These are phyloP conservation scores for Tritrichomonas foetus DNA, from an alignment of 208 protist genomes.

Conservation along the genomic window DNA sequence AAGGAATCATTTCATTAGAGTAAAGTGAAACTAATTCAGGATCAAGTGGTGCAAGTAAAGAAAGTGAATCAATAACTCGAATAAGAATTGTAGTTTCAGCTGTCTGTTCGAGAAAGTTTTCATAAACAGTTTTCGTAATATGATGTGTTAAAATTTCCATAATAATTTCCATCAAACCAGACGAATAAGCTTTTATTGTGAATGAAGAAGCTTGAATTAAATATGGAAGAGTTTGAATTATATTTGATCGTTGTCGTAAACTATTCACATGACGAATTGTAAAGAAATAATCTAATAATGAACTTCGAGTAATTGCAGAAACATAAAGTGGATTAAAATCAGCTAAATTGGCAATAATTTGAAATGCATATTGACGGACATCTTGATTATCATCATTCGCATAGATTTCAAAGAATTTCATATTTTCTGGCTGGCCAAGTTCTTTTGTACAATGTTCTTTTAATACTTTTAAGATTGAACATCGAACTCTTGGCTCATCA, in stretches of 20 bases:
- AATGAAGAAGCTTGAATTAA: neutral
- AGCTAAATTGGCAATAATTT: neutral
- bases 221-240: neutral
- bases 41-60: neutral
- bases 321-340: neutral
- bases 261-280: neutral
- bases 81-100: neutral
- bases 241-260: neutral
- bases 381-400: neutral
- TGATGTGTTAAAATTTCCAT: neutral
- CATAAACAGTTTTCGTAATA: too few species aligned
- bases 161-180: neutral
- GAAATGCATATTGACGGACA: neutral
- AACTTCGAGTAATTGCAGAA: neutral
- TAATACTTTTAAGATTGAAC: neutral
- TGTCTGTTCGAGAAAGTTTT: neutral
- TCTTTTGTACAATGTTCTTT: neutral
- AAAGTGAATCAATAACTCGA: neutral
- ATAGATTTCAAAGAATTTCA: neutral
- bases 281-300: constrained; percentile 27
- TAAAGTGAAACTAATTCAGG: neutral
- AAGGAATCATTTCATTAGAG: neutral
- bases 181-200: neutral
- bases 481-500: neutral
- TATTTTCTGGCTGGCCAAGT: neutral